phyloP scores from a whole-genome alignment of 2,329 filamentous ascomycete species.

The Monosporascus cannonballus region DNA sequence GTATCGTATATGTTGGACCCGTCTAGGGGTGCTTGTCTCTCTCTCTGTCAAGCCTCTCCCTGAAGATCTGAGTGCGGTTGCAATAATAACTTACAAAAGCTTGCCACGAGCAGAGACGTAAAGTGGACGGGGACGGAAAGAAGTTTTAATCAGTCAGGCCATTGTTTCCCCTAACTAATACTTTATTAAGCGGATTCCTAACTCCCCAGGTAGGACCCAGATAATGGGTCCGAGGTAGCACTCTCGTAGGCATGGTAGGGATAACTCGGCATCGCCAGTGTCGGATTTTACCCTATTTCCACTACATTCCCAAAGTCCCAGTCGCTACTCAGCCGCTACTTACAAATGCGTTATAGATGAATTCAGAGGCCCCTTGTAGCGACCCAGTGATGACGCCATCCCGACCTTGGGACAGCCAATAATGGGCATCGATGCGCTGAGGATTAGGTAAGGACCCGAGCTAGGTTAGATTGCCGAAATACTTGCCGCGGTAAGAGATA shows the following conservation, averaged over 20 bases:
- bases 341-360: no score
- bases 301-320: no score
- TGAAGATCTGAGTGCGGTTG: neutral
- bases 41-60: neutral
- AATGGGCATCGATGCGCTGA: neutral
- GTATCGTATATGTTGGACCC: neutral
- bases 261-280: no score
- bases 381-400: no score
- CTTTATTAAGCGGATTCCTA: neutral
- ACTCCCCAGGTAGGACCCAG: neutral
- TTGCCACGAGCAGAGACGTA: neutral
- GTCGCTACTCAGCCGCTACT: no score
- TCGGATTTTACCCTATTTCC: no score
- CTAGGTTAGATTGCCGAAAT: no score
- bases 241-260: neutral
- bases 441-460: no score
- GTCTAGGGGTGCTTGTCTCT: neutral
- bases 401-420: neutral
- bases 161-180: neutral
- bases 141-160: neutral
- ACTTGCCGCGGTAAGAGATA: no score
- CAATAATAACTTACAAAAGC: neutral
- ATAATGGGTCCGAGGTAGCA: neutral
- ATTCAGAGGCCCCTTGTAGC: no score
- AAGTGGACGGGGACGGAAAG: neutral